Evolutionary conservation across 768 basidiomycete genomes (phyloP).

Genomic region (Tremella yokohamensis): DNA sequence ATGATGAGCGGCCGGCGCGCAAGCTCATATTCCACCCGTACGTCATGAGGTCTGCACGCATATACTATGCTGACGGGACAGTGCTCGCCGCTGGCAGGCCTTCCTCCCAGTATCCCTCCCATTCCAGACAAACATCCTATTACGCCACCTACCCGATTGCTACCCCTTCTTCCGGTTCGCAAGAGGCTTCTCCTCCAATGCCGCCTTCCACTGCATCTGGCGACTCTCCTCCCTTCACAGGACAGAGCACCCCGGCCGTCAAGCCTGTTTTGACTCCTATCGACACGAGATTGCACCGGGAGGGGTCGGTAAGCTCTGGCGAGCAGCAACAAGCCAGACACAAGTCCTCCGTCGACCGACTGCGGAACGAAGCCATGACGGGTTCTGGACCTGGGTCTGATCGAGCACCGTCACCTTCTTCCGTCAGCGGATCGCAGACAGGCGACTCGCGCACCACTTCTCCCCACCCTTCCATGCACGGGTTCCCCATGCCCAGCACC

Average conservation of each 20-base stretch:
- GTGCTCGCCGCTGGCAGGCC: constrained; percentile 24
- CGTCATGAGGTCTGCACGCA: constrained; percentile 9
- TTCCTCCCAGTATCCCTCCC: constrained; percentile 19
- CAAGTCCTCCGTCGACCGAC: constrained; percentile 27
- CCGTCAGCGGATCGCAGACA: constrained; percentile 6
- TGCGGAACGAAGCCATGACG: constrained; percentile 20
- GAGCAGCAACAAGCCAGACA: constrained; percentile 19
- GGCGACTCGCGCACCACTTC: constrained; percentile 8
- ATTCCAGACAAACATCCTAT: constrained; percentile 35
- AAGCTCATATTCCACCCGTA: constrained; percentile 36
- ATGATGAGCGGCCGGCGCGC: constrained; percentile 17
- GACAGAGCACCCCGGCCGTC: constrained; percentile 16
- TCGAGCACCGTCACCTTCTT: constrained; percentile 23
- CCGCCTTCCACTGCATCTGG: constrained; percentile 20
- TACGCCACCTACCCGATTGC: constrained; percentile 34
- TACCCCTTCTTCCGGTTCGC: constrained; percentile 20
- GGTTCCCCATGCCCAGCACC: constrained; percentile 12
- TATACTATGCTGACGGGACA: constrained; percentile 8
- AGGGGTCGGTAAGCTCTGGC: constrained; percentile 13
- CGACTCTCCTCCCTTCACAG: constrained; percentile 17
- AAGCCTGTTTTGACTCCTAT: constrained; percentile 16
- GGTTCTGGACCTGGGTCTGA: constrained; percentile 7
- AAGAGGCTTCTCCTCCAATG: constrained; percentile 31
- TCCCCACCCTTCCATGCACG: constrained; percentile 13
- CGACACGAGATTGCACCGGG: constrained; percentile 8